Conservation (phyloP, 306 rosid genomes). For the Pyrus pyrifolia region DNA sequence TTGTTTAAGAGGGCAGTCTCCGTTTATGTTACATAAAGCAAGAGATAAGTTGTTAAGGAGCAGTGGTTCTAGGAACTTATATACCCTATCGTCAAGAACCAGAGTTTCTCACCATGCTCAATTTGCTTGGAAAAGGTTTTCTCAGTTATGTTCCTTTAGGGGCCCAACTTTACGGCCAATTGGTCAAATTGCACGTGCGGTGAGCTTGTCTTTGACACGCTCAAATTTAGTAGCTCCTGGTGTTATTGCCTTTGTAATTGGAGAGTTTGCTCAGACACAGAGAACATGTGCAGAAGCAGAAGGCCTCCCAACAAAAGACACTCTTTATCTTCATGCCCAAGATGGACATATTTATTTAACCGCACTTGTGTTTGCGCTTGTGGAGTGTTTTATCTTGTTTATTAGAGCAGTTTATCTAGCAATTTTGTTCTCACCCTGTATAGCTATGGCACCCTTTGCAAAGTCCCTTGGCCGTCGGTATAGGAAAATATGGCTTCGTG, state of each 20-base stretch:
- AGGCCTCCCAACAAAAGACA: slow-evolving; percentile 33
- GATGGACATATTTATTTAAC: slow-evolving; percentile 45
- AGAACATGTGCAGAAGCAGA: slow-evolving; percentile 44
- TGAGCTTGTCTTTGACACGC: slow-evolving; percentile 58
- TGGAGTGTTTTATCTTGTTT: slow-evolving; percentile 51
- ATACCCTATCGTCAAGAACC: slow-evolving; percentile 21
- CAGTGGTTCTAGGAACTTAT: slow-evolving; percentile 28
- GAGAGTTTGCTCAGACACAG: slow-evolving; percentile 46
- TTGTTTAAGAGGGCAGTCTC: slow-evolving; percentile 25
- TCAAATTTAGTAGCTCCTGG: slow-evolving; percentile 62
- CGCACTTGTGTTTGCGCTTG: slow-evolving; percentile 27
- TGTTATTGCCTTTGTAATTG: slow-evolving; percentile 41
- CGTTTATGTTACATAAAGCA: slow-evolving; percentile 24
- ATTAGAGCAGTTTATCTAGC: slow-evolving; percentile 54
- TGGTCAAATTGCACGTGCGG: slow-evolving; percentile 53
- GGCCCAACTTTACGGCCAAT: slow-evolving; percentile 43
- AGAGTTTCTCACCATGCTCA: slow-evolving; percentile 37
- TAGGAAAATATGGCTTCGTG: slow-evolving; percentile 59
- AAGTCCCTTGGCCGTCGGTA: slow-evolving; percentile 38
- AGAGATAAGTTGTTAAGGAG: slow-evolving; percentile 19
- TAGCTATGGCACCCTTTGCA: slow-evolving; percentile 61
- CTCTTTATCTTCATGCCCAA: slow-evolving; percentile 33
- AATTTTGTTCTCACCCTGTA: slow-evolving; percentile 62
- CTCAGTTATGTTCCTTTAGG: slow-evolving; percentile 33
- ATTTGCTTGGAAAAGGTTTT: slow-evolving; percentile 51